These are phyloP conservation scores for Plasmodium inui DNA, from an alignment of 169 alveolate genomes.

Conservation along the genomic window DNA sequence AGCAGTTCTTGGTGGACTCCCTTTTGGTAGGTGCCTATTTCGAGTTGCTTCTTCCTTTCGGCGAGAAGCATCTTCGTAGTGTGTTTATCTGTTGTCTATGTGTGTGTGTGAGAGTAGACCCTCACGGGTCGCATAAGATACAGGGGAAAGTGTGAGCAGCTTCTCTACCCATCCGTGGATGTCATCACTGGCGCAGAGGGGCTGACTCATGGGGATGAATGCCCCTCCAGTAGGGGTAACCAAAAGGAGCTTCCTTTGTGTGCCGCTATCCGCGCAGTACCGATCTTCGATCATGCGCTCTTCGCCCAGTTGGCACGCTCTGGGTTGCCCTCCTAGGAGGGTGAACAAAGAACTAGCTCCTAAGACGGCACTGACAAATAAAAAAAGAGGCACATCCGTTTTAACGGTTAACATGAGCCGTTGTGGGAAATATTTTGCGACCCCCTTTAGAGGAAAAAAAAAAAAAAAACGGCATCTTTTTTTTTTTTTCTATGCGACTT, in stretches of 20 bases:
- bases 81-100: neutral
- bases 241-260: neutral
- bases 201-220: neutral
- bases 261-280: neutral
- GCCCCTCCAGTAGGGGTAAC: neutral
- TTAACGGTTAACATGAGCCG: neutral
- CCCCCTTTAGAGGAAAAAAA: neutral
- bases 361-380: neutral
- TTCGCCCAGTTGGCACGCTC: neutral
- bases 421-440: neutral
- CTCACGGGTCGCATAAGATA: neutral
- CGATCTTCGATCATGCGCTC: neutral
- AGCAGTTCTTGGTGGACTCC: slow-evolving; percentile 50
- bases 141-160: neutral
- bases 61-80: slow-evolving; percentile 14
- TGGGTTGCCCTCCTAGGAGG: neutral
- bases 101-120: neutral
- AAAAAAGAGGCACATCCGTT: neutral
- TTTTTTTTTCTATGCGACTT: neutral
- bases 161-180: neutral
- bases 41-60: slow-evolving; percentile 26
- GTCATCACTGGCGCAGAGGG: neutral
- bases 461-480: neutral
- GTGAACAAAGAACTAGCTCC: neutral
- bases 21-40: slow-evolving; percentile 29